Evolutionary conservation across 192 early-diverging fungal species (phyloP), one percentile per base, ranked within the genome.

Genomic region (Coemansia sp.): DNA sequence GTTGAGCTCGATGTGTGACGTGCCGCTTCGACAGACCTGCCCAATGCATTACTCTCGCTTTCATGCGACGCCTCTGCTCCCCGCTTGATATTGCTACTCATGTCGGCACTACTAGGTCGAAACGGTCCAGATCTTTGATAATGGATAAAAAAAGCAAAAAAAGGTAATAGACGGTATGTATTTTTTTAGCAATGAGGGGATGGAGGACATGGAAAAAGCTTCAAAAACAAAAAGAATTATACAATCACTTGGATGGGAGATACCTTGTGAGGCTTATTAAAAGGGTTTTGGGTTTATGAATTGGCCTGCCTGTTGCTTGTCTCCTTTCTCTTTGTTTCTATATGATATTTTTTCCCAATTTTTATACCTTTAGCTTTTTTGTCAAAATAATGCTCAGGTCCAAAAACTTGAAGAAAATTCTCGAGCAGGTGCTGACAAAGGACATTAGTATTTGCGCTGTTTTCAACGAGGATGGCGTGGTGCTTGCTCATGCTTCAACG

Each of bases 381-480:
- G 47, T 44, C 41, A 7, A 5, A 16, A 11, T 16, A 42, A 80
- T 80, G 78, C 72, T 80, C 19, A 65, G 78, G 63, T 80, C 78
- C 18, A 75, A 74, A 54, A 75, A 80, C 43, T 56, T 80, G 32
- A 75, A 72, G 58, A 61, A 53, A 41, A 71, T 80, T 50, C 59
- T 80, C 16, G 78, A 80, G 66, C 78, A 80, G 62, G 72, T 72
- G 12, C 60, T 80, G 50, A 72, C 78, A 4, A 68, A 58, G 18
- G 78, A 80, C 47, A 68, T 80, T 48, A 44, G 69, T 12, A 48
- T 72, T 6, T 80, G 78, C 40, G 78, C 78, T 1, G 66, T 80
- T 19, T 80, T 80, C 53, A 75, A 75, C 57, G 72, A 74, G 13
- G 78, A 80, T 39, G 78, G 78, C 13, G 78, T 80, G 13, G 78